A percentile compares a stretch with the other conserved stretches of the same genome.
phyloP scores from a whole-genome alignment of 257 asterid genomes.

The Solanum chiquidenum region DNA sequence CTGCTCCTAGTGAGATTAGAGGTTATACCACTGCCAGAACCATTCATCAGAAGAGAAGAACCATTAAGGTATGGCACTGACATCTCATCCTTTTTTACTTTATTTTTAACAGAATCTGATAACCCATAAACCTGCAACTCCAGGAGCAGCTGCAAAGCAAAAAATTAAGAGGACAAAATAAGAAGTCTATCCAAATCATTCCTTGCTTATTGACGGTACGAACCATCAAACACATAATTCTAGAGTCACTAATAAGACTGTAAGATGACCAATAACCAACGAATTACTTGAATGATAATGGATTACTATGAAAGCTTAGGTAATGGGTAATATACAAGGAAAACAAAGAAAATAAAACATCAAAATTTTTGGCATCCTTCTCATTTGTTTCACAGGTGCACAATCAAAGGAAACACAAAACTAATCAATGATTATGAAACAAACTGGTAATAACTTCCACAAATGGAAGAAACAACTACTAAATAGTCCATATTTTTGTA shows the following conservation, averaged over 20 bases:
- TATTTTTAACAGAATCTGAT: slow-evolving; percentile 62
- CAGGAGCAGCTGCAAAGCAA: slow-evolving; percentile 53
- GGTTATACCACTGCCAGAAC: slow-evolving; percentile 26
- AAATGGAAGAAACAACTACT: background rate
- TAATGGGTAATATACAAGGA: background rate
- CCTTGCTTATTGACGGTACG: background rate
- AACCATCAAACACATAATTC: background rate
- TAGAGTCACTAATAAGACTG: background rate
- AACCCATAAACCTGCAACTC: slow-evolving; percentile 97
- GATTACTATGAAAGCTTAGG: background rate
- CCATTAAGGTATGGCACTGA: slow-evolving; percentile 35
- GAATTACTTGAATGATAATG: background rate
- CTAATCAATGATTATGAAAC: background rate
- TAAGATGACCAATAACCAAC: background rate
- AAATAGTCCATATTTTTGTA: background rate
- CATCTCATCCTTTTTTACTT: slow-evolving; percentile 47
- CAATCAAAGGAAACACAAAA: background rate
- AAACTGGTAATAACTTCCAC: background rate
- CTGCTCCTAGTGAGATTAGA: slow-evolving; percentile 37
- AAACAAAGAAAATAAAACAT: background rate
- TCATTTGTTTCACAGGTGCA: background rate
- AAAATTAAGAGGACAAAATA: slow-evolving; percentile 9
- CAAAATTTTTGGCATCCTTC: background rate
- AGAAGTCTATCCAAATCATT: slow-evolving; percentile 2
- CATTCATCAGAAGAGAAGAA: slow-evolving; percentile 47